Evolutionary conservation across 2,329 filamentous ascomycete species (phyloP), one percentile per base, ranked within the genome.

Genomic region (Neocucurbitaria cava): DNA sequence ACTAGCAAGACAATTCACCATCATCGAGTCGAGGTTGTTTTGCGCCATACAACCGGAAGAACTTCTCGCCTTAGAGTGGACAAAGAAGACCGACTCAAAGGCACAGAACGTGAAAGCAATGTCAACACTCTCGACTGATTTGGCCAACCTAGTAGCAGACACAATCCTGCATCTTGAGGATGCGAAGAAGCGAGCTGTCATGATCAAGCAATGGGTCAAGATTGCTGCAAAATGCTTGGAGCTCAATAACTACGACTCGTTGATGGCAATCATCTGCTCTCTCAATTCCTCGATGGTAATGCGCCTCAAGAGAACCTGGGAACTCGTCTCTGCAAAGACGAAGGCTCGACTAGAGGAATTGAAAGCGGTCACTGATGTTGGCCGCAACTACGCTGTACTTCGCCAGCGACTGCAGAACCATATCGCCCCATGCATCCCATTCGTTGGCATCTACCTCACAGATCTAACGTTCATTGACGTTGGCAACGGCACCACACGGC

Each of bases 201-300:
- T 92, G 47, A 95, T 99, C 79, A 98, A 99, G 80, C 93, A 98
- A 66, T 99, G 95, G 95, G 91, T 97, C 73, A 99, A 98, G 81
- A 88, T 98, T 64, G 92, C 91, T 0, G 85, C 89, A 65, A 91
- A 90, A 67, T 96, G 92, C 62, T 81, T 96, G 5, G 91, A 95
- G 69, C 83, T 98, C 23, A 89, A 95, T 79, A 99, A 99, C 78
- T 99, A 97, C 67, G 94, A 99, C 71, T 91, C 92, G 0, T 80
- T 99, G 10, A 97, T 98, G 92, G 92, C 95, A 7, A 96, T 99
- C 65, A 92, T 96, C 68, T 97, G 93, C 80, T 93, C 91, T 9
- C 79, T 99, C 44, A 96, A 96, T 76, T 93, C 90, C 52, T 96
- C 93, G 15, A 94, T 92, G 66, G 94, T 99, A 64, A 87, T 87